phyloP scores from a whole-genome alignment of 2,329 filamentous ascomycete species.

The Hypoxylon sp. region DNA sequence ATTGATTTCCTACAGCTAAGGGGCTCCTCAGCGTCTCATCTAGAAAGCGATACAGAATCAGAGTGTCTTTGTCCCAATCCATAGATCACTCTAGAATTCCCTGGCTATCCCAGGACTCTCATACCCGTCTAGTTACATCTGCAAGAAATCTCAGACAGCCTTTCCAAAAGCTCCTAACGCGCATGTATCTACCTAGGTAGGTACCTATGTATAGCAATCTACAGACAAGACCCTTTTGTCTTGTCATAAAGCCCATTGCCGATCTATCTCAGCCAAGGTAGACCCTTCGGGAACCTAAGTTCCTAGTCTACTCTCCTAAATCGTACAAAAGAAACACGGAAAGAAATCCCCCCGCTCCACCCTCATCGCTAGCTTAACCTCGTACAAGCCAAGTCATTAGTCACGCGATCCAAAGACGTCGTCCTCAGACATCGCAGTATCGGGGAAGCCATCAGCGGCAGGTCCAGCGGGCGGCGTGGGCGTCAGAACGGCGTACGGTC shows the following conservation, averaged over 20 bases:
- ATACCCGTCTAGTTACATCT: not conserved
- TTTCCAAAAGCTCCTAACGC: not conserved
- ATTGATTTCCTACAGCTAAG: no score
- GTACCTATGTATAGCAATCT: not conserved
- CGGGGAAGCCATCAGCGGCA: not conserved
- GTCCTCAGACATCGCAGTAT: not conserved
- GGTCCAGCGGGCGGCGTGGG: no score
- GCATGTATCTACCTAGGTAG: no score
- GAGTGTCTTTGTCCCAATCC: not conserved
- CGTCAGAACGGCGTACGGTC: not conserved
- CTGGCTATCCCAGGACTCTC: not conserved
- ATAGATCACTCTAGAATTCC: not conserved
- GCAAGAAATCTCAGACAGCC: not conserved
- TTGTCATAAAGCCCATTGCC: not conserved
- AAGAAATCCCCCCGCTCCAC: not conserved
- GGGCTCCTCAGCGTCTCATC: no score
- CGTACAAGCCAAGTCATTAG: not conserved
- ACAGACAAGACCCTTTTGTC: not conserved
- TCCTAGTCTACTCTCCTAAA: not conserved
- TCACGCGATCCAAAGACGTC: not conserved
- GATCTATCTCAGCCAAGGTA: not conserved
- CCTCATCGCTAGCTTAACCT: not conserved
- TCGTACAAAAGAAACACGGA: not conserved
- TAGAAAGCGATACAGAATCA: not conserved
- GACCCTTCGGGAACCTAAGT: not conserved